Conservation (phyloP, 257 asterid genomes). For the Solanum appendiculatum region DNA sequence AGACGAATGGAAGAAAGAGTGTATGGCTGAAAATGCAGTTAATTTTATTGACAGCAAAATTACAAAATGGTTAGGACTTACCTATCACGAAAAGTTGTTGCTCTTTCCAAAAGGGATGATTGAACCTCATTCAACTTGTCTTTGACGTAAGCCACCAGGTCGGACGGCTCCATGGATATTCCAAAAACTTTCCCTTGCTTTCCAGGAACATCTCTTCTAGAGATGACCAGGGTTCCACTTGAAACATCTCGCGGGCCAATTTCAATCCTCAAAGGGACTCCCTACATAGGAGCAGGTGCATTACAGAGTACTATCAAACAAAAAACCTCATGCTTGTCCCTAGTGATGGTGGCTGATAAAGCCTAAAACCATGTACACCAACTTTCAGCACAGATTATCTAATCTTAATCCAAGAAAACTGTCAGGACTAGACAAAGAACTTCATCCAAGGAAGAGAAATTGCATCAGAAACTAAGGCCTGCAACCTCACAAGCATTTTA, state of each 20-base stretch:
- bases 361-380: neutral
- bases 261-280: constrained; percentile 92
- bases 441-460: neutral
- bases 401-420: neutral
- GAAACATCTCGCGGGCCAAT: constrained; percentile 95
- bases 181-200: constrained; percentile 95
- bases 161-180: constrained; percentile 77
- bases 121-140: constrained; percentile 70
- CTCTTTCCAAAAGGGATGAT: constrained; percentile 63
- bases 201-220: constrained; percentile 92
- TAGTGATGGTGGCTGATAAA: neutral
- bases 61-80: constrained; percentile 11
- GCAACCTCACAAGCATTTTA: neutral
- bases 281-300: constrained; percentile 40
- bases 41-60: neutral
- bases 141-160: constrained; percentile 57
- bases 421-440: neutral
- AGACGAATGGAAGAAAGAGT: neutral
- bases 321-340: neutral
- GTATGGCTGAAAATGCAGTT: constrained; percentile 1
- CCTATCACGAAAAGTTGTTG: constrained; percentile 77
- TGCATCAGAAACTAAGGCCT: neutral
- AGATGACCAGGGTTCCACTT: constrained; percentile 68
- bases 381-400: neutral
- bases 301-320: neutral